phyloP scores from a whole-genome alignment of 352 stramenopile genomes.

The Globisporangium rhizosaccharum region DNA sequence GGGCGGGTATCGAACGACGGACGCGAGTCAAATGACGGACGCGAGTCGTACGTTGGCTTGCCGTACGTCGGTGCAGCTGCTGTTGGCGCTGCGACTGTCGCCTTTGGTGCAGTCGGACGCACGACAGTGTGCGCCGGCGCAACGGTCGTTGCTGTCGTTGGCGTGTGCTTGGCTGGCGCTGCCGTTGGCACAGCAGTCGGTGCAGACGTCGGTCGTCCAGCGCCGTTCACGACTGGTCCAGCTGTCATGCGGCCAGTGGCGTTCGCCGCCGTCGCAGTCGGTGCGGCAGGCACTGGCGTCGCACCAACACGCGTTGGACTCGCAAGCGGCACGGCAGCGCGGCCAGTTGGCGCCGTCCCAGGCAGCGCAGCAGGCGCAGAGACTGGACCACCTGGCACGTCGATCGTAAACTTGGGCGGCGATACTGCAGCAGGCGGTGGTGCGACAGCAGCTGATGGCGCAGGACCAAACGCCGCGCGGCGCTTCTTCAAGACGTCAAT shows the following conservation, averaged over 20 bases:
- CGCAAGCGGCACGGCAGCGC: conserved; percentile 5
- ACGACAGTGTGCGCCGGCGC: background rate
- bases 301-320: conserved; percentile 5
- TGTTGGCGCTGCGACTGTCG: conserved; percentile 8
- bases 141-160: background rate
- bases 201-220: background rate
- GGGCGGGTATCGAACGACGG: conserved; percentile 14
- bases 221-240: conserved; percentile 9
- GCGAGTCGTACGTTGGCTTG: conserved; percentile 11
- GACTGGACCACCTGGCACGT: conserved; percentile 21
- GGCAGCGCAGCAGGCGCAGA: conserved; percentile 48
- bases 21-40: conserved; percentile 12
- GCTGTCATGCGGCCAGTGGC: conserved; percentile 3
- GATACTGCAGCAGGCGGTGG: background rate
- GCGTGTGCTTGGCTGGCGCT: background rate
- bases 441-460: conserved; percentile 8
- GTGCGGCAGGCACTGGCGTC: too few relatives aligned
- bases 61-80: conserved; percentile 4
- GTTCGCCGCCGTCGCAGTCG: conserved; percentile 1
- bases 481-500: conserved; percentile 78
- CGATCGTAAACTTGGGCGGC: conserved; percentile 8
- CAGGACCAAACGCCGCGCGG: conserved; percentile 47
- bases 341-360: conserved; percentile 19
- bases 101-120: conserved; percentile 4
- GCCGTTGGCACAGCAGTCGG: conserved; percentile 7